Base-by-base conservation (phyloP, 768 basidiomycete species). In the Tylopilus vinaceipallidus region DNA sequence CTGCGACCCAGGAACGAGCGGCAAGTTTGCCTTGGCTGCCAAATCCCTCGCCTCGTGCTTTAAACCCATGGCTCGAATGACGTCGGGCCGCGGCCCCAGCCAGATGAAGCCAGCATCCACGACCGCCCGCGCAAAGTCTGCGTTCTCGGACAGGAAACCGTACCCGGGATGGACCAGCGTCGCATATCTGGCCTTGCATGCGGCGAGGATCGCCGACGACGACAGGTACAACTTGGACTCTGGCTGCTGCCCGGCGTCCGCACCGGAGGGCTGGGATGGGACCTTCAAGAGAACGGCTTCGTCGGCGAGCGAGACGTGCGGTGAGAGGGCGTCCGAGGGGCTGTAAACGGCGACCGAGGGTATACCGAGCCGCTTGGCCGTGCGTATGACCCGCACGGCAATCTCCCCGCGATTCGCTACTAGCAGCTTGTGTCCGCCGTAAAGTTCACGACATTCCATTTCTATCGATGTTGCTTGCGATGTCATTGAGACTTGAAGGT, bases 391-490 rank as follows among this genome's bases (percentile, higher is more conserved):
- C 9, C 85, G 79, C 13, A 81, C 71, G 9, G 84, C 84, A 45
- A 88, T 87, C 63, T 88, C 86, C 35, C 85, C 86, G 22, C 85
- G 80, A 63, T 88, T 87, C 17, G 83, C 83, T 50, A 88, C 70
- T 51, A 87, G 75, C 0, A 86, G 69, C 53, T 77, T 82, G 54
- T 81, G 76, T n/a, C 52, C 42, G 3, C 56, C 45, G 29, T 64
- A 64, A 14, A 54, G 32, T 29, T 41, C 12, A 34, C 51, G 55
- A 40, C 47, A 53, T 3, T 42, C 26, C 64, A 57, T 57, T 8
- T 42, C 38, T 34, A 37, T 22, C 22, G 17, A 13, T 7, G 35
- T 39, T 27, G 13, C 11, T 23, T 24, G 30, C 8, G 14, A 16
- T 27, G 22, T 20, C 20, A 27, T 23, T 2, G 11, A 47, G 27